These are phyloP conservation scores for Pinus tabuliformis DNA, from an alignment of 75 land plant species.

Conservation along the genomic window DNA sequence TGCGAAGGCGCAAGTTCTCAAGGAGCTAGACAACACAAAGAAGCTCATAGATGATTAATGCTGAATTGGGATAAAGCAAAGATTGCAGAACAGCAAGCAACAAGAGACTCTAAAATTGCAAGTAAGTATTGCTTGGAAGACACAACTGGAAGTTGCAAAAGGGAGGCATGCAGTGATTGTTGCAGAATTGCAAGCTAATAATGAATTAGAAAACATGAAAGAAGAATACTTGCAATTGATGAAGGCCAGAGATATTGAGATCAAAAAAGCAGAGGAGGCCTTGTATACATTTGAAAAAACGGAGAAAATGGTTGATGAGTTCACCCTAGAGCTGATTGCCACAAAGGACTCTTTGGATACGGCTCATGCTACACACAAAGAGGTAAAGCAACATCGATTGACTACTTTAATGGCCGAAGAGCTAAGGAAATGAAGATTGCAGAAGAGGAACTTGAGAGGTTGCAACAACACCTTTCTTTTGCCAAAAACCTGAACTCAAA, in stretches of 20 bases:
- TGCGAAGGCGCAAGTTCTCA: no score
- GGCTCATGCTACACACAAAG: conserved; percentile 59
- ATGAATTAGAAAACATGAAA: background rate
- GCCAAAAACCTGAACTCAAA: no score
- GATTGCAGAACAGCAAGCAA: no score
- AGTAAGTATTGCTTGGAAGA: no score
- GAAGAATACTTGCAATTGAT: conserved; percentile 33
- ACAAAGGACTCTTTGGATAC: conserved; percentile 61
- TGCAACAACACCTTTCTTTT: no score
- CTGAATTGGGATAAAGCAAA: no score
- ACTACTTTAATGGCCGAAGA: conserved; percentile 37
- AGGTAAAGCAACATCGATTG: conserved; percentile 57
- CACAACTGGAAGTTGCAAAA: no score
- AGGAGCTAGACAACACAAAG: no score
- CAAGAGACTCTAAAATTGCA: conserved; percentile 7
- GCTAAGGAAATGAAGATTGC: background rate
- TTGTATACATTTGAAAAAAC: conserved; percentile 40
- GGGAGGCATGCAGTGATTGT: no score
- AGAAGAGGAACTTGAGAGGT: no score
- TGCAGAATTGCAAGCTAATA: no score
- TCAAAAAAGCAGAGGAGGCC: conserved; percentile 38
- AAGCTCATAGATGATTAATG: no score
- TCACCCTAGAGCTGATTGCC: conserved; percentile 57
- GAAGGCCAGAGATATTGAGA: conserved; percentile 42
- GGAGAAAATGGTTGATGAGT: conserved; percentile 61